Conservation (phyloP, 768 basidiomycete species). For the Tulasnella sp. region DNA sequence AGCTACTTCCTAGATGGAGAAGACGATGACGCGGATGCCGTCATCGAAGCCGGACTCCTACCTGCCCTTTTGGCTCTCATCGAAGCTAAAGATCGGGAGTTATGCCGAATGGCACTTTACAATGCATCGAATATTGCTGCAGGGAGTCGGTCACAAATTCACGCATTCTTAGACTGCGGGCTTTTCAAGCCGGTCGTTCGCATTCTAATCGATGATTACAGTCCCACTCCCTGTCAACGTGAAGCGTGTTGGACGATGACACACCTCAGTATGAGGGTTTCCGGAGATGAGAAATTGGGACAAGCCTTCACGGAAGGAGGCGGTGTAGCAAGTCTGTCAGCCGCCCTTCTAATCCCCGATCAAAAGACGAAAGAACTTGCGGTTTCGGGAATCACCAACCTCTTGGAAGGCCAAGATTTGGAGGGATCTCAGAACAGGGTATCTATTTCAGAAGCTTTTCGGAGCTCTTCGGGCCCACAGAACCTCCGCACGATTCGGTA, state of each 20-base stretch:
- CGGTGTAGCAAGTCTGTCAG: not conserved
- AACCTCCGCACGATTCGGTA: not conserved
- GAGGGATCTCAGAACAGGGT: not conserved
- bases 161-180: not conserved
- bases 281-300: not conserved
- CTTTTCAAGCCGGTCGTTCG: not conserved
- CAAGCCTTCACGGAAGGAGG: not conserved
- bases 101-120: not conserved
- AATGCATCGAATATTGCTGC: not conserved
- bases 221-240: not conserved
- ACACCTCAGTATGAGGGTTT: not conserved
- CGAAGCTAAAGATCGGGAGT: not conserved
- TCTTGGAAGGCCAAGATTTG: not conserved
- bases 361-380: not conserved
- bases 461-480: not conserved
- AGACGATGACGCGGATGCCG: not conserved
- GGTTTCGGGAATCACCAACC: not conserved
- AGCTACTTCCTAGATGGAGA: not conserved
- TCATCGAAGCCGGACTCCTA: not conserved
- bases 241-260: not conserved
- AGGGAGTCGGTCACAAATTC: not conserved
- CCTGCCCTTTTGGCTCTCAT: not conserved
- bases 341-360: not conserved
- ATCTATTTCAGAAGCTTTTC: not conserved
- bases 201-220: not conserved